phyloP scores from a whole-genome alignment of 208 protist species.

The Acanthamoeba royreba region DNA sequence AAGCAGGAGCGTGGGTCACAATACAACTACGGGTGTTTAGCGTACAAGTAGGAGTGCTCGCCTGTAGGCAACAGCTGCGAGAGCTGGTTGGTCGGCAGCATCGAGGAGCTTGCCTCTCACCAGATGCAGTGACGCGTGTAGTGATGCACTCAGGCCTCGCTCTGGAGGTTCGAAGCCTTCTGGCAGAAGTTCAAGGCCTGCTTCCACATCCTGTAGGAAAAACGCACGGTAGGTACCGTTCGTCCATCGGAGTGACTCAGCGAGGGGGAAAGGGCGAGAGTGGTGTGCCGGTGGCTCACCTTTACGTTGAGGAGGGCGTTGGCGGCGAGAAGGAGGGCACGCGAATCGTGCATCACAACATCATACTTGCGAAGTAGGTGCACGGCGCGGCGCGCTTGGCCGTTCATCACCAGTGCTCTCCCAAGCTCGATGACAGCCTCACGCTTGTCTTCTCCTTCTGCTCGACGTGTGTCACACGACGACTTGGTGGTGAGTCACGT shows the following conservation, averaged over 20 bases:
- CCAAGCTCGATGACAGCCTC: background rate
- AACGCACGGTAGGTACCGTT: background rate
- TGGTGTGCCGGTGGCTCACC: too few relatives aligned
- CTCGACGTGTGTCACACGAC: too few relatives aligned
- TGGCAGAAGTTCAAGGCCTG: background rate
- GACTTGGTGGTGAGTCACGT: too few relatives aligned
- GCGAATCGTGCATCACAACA: background rate
- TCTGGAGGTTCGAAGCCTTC: background rate
- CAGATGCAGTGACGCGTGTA: background rate
- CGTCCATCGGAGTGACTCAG: background rate
- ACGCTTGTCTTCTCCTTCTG: background rate
- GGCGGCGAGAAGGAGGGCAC: background rate
- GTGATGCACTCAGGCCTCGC: background rate
- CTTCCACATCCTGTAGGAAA: background rate
- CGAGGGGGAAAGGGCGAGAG: background rate
- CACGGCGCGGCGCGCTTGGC: background rate
- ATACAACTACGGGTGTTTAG: background rate
- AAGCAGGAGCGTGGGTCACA: background rate
- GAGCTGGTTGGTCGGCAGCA: background rate
- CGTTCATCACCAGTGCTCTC: background rate
- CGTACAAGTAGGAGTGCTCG: background rate
- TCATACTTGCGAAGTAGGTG: background rate
- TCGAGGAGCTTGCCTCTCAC: background rate
- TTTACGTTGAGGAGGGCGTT: background rate
- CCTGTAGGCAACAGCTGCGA: background rate